Conservation (phyloP, 257 asterid genomes). For the Scutellaria barbata region DNA sequence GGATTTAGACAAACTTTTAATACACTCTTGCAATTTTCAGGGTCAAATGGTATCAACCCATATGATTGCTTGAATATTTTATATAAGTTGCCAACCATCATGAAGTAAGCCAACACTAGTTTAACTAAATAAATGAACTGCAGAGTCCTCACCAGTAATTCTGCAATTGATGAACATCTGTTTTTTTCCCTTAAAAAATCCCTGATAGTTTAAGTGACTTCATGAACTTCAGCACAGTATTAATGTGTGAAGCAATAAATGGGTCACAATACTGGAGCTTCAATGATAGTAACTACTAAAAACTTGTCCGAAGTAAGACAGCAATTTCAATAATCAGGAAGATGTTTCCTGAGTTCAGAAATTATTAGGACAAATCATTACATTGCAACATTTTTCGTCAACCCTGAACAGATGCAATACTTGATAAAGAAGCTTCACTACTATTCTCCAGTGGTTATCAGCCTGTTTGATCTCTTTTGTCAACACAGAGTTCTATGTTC, state of each 20-base stretch:
- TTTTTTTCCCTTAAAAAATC: neutral
- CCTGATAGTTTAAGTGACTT: neutral
- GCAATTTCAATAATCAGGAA: neutral
- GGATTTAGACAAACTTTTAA: slow-evolving; percentile 16
- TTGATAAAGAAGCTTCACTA: slow-evolving; percentile 21
- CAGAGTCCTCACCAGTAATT: neutral
- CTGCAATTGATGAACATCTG: neutral
- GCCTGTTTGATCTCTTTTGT: neutral
- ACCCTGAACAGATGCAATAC: neutral
- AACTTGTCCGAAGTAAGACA: neutral
- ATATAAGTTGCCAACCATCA: slow-evolving; percentile 17
- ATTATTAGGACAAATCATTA: neutral
- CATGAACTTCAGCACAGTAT: slow-evolving; percentile 8
- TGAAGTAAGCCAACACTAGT: neutral
- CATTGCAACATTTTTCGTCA: neutral
- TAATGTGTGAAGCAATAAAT: neutral
- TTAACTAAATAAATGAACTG: slow-evolving; percentile 15
- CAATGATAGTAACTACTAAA: neutral
- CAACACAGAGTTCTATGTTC: too few species aligned
- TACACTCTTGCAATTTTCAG: neutral
- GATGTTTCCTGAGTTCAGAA: slow-evolving; percentile 10
- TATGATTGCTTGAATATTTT: neutral
- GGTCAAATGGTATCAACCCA: slow-evolving; percentile 21
- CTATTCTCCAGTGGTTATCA: slow-evolving; percentile 7
- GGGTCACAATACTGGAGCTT: neutral